Evolutionary conservation across 225 moss, liverwort and hornwort genomes (phyloP), one percentile per base, ranked within the genome.

Genomic region (Sphagnum tenellum): DNA sequence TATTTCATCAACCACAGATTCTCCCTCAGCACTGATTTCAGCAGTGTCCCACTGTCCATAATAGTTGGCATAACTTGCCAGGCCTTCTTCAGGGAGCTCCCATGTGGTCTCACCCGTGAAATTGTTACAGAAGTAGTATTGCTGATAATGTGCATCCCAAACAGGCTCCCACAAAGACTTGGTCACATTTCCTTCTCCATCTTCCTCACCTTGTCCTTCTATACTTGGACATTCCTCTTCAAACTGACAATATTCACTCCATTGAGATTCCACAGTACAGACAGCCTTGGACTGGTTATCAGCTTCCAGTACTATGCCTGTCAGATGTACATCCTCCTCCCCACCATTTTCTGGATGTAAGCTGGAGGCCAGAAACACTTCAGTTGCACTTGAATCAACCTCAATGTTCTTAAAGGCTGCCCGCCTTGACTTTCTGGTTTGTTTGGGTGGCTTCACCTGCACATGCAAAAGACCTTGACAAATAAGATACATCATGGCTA

Each of bases 101-200:
- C 91, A 94, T 61, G 91, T 89, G 47, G 81, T 86, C 63, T 89
- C 83, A 79, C 65, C 66, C 2, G 91, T 83, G 44, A 74, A 61
- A 45, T 14, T 61, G 54, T 89, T 94, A 61, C 70, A 94, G 45
- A 83, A 94, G 69, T 90, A 94, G 75, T 85, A 87, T 14, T 67
- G 74, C 66, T 86, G 78, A 61, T 87, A 94, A 14, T 87, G 47
- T 59, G 74, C 75, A 70, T 91, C 80, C 91, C 94, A 94, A 63
- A 87, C 66, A 72, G 91, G 75, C 66, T 87, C 83, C 94, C 94
- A 94, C 9, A 12, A 9, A 7, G 50, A 8, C 48, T 57, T 46
- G 44, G 50, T 55, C 55, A 53, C 7, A 66, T 48, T 45, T 66
- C 12, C 64, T 3, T 54, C 64, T 29, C 45, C 45, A 7, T 2